These are phyloP conservation scores for Coemansia sp. DNA, from an alignment of 192 early-diverging fungal species.

Conservation along the genomic window DNA sequence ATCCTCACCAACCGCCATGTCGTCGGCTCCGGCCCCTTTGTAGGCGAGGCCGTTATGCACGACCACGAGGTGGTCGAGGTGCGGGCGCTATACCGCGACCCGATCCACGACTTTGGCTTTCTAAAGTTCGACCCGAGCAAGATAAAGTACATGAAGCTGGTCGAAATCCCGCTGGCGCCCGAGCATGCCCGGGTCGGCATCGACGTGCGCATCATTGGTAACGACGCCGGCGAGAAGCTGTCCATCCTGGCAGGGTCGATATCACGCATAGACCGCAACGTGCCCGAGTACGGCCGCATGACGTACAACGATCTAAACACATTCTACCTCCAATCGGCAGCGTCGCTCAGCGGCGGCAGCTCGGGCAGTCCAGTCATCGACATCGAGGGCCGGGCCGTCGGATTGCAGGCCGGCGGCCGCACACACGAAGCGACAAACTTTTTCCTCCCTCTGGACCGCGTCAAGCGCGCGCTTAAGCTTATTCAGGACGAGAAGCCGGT, in stretches of 20 bases:
- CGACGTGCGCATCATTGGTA: conserved; percentile 76
- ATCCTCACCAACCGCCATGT: conserved; percentile 78
- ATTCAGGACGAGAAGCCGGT: conserved; percentile 58
- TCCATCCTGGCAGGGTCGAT: conserved; percentile 73
- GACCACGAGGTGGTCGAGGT: conserved; percentile 76
- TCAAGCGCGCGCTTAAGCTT: conserved; percentile 61
- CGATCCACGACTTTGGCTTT: conserved; percentile 84
- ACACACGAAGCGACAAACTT: conserved; percentile 68
- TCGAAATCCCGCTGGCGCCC: conserved; percentile 66
- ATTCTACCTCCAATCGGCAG: conserved; percentile 77
- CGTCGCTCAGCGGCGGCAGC: conserved; percentile 72
- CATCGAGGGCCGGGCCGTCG: conserved; percentile 73
- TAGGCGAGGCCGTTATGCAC: conserved; percentile 69
- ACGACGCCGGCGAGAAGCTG: conserved; percentile 79
- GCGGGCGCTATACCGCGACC: conserved; percentile 73
- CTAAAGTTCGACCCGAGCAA: conserved; percentile 68
- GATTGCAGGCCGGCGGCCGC: conserved; percentile 68
- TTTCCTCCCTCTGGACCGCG: conserved; percentile 75
- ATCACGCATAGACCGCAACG: conserved; percentile 71
- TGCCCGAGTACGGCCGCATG: conserved; percentile 65
- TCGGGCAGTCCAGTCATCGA: conserved; percentile 78
- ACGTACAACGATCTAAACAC: conserved; percentile 82
- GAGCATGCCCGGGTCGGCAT: conserved; percentile 70
- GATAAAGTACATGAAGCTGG: conserved; percentile 68
- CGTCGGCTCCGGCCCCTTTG: conserved; percentile 69